These are phyloP conservation scores for Trichoderma asperelloides DNA, from an alignment of 495 filamentous ascomycete genomes.

Conservation along the genomic window DNA sequence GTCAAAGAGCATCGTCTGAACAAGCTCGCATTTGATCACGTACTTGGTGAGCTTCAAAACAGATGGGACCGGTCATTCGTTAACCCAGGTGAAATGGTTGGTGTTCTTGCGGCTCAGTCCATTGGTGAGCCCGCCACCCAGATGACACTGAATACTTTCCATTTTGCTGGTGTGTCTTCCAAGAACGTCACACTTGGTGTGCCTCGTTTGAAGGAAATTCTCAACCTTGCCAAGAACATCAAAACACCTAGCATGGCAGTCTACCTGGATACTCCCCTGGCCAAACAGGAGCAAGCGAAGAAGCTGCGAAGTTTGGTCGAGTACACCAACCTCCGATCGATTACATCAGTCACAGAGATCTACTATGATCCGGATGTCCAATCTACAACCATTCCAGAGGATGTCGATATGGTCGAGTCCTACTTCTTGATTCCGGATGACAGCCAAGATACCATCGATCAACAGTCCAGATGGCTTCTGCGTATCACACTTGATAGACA, in stretches of 20 bases:
- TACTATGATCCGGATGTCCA: conserved; percentile 94
- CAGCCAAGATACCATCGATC: conserved; percentile 54
- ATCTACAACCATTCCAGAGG: conserved; percentile 73
- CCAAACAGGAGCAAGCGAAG: conserved; percentile 74
- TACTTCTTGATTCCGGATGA: conserved; percentile 95
- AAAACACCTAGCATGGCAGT: conserved; percentile 98
- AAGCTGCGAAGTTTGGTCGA: conserved; percentile 77
- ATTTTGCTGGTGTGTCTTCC: conserved; percentile 98
- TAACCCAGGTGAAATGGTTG: conserved; percentile 94
- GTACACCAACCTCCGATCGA: conserved; percentile 87
- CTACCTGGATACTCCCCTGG: conserved; percentile 56
- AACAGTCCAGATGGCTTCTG: conserved; percentile 88
- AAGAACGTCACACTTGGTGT: conserved; percentile 99
- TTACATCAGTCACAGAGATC: conserved; percentile 86
- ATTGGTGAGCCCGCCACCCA: conserved; percentile 98
- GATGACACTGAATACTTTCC: conserved; percentile 99
- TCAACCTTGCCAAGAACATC: conserved; percentile 94
- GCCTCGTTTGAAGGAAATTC: conserved; percentile 96
- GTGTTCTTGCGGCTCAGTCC: conserved; percentile 93
- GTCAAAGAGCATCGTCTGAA: conserved; percentile 76
- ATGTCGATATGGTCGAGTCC: conserved; percentile 89
- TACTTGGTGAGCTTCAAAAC: conserved; percentile 83
- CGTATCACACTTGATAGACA: conserved; percentile 89
- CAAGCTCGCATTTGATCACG: conserved; percentile 86
- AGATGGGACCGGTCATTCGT: conserved; percentile 75